Evolutionary conservation across 2,329 filamentous ascomycete genomes (phyloP).

Genomic region (Bipolaris gigantea): DNA sequence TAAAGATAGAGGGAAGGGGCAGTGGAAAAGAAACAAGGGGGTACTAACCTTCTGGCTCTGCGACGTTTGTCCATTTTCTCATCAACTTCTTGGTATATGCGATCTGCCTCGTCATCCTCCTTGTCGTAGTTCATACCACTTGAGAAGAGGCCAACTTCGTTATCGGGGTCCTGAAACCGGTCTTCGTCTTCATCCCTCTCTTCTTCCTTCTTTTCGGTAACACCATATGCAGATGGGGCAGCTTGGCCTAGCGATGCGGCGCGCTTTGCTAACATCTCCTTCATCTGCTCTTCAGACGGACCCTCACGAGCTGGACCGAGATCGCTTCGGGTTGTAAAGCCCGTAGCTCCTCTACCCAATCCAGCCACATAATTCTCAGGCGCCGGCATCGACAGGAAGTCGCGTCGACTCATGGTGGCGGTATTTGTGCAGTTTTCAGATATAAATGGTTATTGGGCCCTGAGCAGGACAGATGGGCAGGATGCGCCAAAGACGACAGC

Average conservation of each 20-base stretch:
- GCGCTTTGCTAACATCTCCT: slow-evolving; percentile 92
- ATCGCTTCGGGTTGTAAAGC: slow-evolving; percentile 97
- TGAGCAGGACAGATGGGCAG: neutral
- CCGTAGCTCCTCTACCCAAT: slow-evolving; percentile 94
- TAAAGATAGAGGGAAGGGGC: slow-evolving; percentile 30
- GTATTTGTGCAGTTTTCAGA: slow-evolving; percentile 3
- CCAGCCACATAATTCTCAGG: slow-evolving; percentile 76
- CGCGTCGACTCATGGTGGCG: slow-evolving; percentile 65
- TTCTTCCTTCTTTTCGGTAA: slow-evolving; percentile 68
- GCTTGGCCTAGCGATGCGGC: slow-evolving; percentile 77
- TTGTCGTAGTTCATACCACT: slow-evolving; percentile 89
- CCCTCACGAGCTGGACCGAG: slow-evolving; percentile 92
- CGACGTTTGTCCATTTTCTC: slow-evolving; percentile 94
- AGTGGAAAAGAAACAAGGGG: slow-evolving; percentile 27
- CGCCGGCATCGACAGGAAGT: slow-evolving; percentile 82
- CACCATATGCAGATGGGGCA: slow-evolving; percentile 74
- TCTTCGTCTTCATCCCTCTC: slow-evolving; percentile 74
- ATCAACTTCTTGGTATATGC: slow-evolving; percentile 93
- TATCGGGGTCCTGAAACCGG: slow-evolving; percentile 93
- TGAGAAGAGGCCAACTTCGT: slow-evolving; percentile 93
- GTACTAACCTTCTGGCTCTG: slow-evolving; percentile 80
- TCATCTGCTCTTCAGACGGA: slow-evolving; percentile 96
- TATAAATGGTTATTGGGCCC: neutral
- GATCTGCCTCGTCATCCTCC: slow-evolving; percentile 95
- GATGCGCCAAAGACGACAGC: neutral